Evolutionary conservation across 495 filamentous ascomycete genomes (phyloP), one percentile per base, ranked within the genome.

Genomic region (Trichocladium uniseriatum): DNA sequence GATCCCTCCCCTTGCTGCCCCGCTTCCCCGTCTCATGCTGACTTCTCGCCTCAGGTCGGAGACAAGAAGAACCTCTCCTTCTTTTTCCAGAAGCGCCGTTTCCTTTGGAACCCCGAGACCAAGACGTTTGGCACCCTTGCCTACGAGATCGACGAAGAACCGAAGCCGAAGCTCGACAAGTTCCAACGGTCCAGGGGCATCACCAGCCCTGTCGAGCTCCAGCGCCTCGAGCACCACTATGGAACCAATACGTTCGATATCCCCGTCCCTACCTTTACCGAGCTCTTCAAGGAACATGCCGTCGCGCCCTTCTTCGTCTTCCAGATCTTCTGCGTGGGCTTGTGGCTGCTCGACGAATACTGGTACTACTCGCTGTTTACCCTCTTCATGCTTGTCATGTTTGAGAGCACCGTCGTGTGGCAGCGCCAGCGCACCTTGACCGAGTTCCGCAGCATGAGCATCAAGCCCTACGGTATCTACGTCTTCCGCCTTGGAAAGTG

Each of bases 291-390:
- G 69, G 94, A 99, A 66, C 92, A 99, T 69, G 91, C 92, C 19
- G 92, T 99, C 28, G 92, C 92, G 27, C 92, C 92, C 11, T 99
- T 99, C 77, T 99, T 99, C 66, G 89, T 99, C 43, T 99, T 99
- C 70, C 92, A 99, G 71, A 74, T 99, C 35, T 99, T 99, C 73
- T 97, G 94, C 55, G 92, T 99, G 48, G 92, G 94, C 22, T 71
- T 99, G 51, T 99, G 92, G 92, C 87, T 96, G 83, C 66, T 99
- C 66, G 92, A 99, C 66, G 92, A 99, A 69, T 97, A 96, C 70
- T 99, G 92, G 92, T 99, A 99, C 71, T 99, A 97, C 66, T 99
- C 92, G 51, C 77, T 99, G 11, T 99, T 99, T 62, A 97, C 92
- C 2, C 81, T 97, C 18, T 91, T 96, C 72, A 97, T 97, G 92